Evolutionary conservation across 495 filamentous ascomycete species (phyloP), one percentile per base, ranked within the genome.

Genomic region (Penicillium macrosclerotiorum): DNA sequence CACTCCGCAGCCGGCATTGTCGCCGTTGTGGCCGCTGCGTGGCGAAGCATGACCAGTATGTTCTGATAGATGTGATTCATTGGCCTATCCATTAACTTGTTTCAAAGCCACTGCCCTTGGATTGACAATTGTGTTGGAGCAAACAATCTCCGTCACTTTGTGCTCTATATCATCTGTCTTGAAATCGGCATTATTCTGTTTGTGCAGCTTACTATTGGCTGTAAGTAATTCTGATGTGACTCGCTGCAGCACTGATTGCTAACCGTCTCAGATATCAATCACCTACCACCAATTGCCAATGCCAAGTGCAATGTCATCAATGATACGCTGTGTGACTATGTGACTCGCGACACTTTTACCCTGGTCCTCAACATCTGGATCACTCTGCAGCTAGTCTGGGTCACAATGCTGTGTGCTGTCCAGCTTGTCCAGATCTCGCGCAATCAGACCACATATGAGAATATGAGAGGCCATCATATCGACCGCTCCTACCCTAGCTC

Each of bases 21-120:
- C 84, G 83, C 57, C 78, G 84, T 50, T 98, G 93, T 56, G 79
- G 83, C 46, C 88, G 93, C 37, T 98, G 93, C 65, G 84, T 98
- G 51, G 89, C 93, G 22, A 96, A 93, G 68, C 88, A 96, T 65
- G 93, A 98, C 60, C 93, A 98, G 92, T 96, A 69, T 74, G 90
- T 70, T 13, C 22, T 39, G 33, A 24, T 12, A 4, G 22, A 6
- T 19, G 4, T 4, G 26, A 5, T n/a, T 41, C 14, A 24, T 29
- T 33, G 19, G 9, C 3, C 35, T 47, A 0, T 14, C 1, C 49
- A 73, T 84, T 62, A 87, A 63, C 7, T 7, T 30, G n/a, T 22
- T 18, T 25, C n/a, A n/a, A 45, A 97, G 92, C 57, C 93, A 98
- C 62, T 98, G 93, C 57, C 93, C 93, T 0, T 98, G 93, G 93